These are phyloP conservation scores for Balakata baccata DNA, from an alignment of 345 rosid genomes.

Conservation along the genomic window DNA sequence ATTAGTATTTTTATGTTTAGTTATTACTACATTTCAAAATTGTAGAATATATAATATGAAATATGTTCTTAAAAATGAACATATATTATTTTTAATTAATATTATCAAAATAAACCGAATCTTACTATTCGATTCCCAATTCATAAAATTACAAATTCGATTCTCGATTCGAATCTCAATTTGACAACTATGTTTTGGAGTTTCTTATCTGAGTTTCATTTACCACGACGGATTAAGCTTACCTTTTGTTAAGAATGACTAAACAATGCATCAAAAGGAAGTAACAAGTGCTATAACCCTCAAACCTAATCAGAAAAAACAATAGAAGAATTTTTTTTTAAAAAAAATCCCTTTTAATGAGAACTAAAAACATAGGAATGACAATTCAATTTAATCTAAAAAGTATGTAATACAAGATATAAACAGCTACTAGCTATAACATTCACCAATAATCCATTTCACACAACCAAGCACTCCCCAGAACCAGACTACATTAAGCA, in stretches of 20 bases:
- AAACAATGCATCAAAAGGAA: neutral
- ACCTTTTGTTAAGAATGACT: neutral
- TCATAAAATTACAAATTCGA: too few species aligned
- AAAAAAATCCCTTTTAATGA: neutral
- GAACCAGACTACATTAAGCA: neutral
- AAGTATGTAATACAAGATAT: neutral
- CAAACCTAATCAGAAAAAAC: neutral
- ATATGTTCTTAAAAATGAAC: too few species aligned
- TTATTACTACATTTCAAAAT: too few species aligned
- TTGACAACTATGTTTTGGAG: too few species aligned
- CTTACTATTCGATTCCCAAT: too few species aligned
- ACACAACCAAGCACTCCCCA: neutral
- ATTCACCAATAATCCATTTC: neutral
- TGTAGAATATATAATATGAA: too few species aligned
- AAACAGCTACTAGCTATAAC: neutral
- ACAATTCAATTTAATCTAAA: neutral
- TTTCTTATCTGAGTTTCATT: neutral
- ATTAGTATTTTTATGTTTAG: too few species aligned
- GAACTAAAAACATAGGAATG: neutral
- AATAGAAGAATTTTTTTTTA: neutral
- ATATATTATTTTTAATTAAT: too few species aligned
- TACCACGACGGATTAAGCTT: neutral
- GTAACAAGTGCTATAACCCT: neutral
- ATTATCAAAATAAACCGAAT: too few species aligned
- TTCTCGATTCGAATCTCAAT: too few species aligned